Base-by-base conservation (phyloP, 306 rosid genomes). In the Rubus parviflorus region DNA sequence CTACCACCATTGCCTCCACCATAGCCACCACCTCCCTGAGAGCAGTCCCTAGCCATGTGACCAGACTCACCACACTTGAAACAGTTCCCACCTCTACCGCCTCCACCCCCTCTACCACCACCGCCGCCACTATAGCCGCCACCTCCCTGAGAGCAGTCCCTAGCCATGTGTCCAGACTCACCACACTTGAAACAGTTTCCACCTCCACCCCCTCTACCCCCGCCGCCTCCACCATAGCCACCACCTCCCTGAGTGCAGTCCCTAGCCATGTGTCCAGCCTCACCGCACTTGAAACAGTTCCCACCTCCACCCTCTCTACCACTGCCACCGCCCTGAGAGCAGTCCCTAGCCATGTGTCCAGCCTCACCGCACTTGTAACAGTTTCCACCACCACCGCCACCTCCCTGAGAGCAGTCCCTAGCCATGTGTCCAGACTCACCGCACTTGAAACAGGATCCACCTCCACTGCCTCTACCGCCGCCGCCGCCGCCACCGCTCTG, bases 401-500 rank as follows among this genome's bases (percentile, higher is more conserved):
- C 66, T 0, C 68, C 68, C 43, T 62, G 68, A 12, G 43, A 42
- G 43, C 68, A 62, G 43, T 62, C 68, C 68, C 68, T 62, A 6
- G 68, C 30, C 68, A 62, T 62, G 42, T 62, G 68, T 14, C 68
- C 68, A 2, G 68, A 5, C 8, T 62, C 68, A 62, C 68, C 68
- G 0, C 68, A 62, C n/a, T 62, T 62, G 42, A 30, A 62, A 62
- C 68, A 62, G 1, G 37, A 30, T 45, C 74, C 75, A 8, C 43
- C 73, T 5, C 87, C 79, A 30, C 80, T 84, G 35, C 88, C 92
- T 61, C 88, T 75, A 7, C 43, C 83, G 19, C 83, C 79, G 25
- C 82, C 79, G 25, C 82, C 81, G 0, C 82, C 35, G 35, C 35
- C 81, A 0, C 81, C 81, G 0, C 78, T 67, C 5, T 62, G 68